Conservation (phyloP, 768 basidiomycete species). For the Tricholoma matsutake region DNA sequence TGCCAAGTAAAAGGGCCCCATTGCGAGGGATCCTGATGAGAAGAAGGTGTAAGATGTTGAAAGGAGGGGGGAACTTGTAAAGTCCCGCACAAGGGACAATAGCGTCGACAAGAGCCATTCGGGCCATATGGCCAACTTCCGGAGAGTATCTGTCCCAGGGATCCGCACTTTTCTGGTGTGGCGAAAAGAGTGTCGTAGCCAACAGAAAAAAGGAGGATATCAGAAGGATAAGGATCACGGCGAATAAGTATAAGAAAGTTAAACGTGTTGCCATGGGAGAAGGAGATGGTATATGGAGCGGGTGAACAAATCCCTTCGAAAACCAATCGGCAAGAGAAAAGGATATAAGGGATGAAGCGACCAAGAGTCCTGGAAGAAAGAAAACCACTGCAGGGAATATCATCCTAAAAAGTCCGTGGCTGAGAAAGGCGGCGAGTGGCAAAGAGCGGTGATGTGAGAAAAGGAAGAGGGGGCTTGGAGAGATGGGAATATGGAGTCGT, state of each 20-base stretch:
- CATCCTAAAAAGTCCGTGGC: constrained; percentile 33
- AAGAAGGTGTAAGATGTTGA: constrained; percentile 41
- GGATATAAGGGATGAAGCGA: constrained; percentile 44
- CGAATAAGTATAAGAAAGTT: constrained; percentile 38
- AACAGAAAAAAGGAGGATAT: constrained; percentile 31
- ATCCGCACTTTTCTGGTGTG: constrained; percentile 6
- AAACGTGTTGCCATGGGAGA: constrained; percentile 49
- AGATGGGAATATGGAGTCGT: constrained; percentile 42
- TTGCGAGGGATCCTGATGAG: constrained; percentile 20
- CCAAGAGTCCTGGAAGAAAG: constrained; percentile 46
- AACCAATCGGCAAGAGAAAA: constrained; percentile 43
- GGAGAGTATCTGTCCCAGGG: constrained; percentile 51
- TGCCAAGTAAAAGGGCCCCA: constrained; percentile 16
- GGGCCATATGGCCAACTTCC: constrained; percentile 41
- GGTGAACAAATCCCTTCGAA: constrained; percentile 4
- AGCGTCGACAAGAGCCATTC: constrained; percentile 35
- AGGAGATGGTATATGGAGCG: constrained; percentile 13
- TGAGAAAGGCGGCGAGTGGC: constrained; percentile 44
- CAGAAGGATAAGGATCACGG: constrained; percentile 30
- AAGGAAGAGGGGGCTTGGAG: constrained; percentile 45
- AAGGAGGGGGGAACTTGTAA: constrained; percentile 48
- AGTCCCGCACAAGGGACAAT: constrained; percentile 33
- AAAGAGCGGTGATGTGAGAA: constrained; percentile 35
- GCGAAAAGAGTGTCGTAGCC: constrained; percentile 19
- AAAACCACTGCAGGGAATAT: constrained; percentile 40